Evolutionary conservation across 2,329 filamentous ascomycete genomes (phyloP).

Genomic region (Fusarium concolor): DNA sequence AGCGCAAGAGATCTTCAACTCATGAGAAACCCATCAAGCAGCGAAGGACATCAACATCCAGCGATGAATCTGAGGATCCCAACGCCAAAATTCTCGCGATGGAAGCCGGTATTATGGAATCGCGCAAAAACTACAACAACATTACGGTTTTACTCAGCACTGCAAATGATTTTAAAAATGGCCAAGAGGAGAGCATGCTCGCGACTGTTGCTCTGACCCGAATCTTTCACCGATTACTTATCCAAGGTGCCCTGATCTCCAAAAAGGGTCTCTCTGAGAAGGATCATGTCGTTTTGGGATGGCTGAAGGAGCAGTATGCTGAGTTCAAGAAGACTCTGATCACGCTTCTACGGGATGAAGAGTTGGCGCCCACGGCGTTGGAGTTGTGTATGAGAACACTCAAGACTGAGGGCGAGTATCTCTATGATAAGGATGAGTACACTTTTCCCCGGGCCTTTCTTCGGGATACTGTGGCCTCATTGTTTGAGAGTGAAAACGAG

Average conservation of each 20-base stretch:
- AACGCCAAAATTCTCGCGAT: slow-evolving; percentile 77
- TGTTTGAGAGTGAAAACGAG: slow-evolving; percentile 70
- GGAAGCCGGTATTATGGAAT: slow-evolving; percentile 85
- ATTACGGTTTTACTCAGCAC: slow-evolving; percentile 77
- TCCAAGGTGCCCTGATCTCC: slow-evolving; percentile 75
- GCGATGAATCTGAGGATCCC: slow-evolving; percentile 63
- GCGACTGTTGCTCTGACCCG: slow-evolving; percentile 86
- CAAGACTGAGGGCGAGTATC: slow-evolving; percentile 78
- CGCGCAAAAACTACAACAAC: slow-evolving; percentile 92
- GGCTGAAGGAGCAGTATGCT: slow-evolving; percentile 80
- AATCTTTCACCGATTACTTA: slow-evolving; percentile 84
- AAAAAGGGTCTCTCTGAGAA: slow-evolving; percentile 76
- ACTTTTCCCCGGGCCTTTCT: slow-evolving; percentile 78
- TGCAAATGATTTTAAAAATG: slow-evolving; percentile 60
- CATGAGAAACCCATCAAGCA: slow-evolving; percentile 63
- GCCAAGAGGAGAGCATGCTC: slow-evolving; percentile 67
- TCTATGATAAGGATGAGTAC: slow-evolving; percentile 71
- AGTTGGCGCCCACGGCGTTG: slow-evolving; percentile 76
- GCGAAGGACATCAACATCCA: slow-evolving; percentile 60
- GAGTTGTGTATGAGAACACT: slow-evolving; percentile 85
- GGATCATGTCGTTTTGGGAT: slow-evolving; percentile 78
- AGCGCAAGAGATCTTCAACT: slow-evolving; percentile 64
- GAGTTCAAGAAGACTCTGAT: slow-evolving; percentile 76
- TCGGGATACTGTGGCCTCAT: slow-evolving; percentile 68
- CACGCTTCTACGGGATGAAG: slow-evolving; percentile 69